Evolutionary conservation across 805 yeast species (phyloP).

Genomic region (Ogataea parapolymorpha): DNA sequence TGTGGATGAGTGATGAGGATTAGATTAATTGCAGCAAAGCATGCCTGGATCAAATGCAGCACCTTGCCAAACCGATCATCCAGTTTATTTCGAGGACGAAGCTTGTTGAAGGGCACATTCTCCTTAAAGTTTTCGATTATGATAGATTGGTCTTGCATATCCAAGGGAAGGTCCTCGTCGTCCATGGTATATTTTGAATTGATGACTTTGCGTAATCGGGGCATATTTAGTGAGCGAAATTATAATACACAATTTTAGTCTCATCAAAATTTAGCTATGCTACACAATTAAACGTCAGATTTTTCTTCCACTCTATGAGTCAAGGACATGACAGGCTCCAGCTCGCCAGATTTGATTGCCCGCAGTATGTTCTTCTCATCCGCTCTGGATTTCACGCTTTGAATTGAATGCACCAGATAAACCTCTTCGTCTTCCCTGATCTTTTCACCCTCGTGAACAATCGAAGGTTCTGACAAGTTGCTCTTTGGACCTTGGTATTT

Average conservation of each 20-base stretch:
- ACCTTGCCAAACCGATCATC: constrained; percentile 10
- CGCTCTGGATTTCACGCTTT: constrained; percentile 11
- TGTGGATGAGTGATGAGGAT: constrained; percentile 27
- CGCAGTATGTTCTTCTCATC: constrained; percentile 19
- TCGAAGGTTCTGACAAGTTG: constrained; percentile 26
- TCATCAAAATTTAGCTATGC: background rate
- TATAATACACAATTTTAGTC: background rate
- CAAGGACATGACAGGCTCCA: constrained; percentile 21
- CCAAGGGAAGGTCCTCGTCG: constrained; percentile 22
- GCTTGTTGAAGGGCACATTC: constrained; percentile 20
- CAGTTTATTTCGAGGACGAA: constrained; percentile 9
- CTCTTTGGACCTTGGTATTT: constrained; percentile 54
- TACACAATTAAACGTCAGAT: constrained; percentile 7
- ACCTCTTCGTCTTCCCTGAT: constrained; percentile 20
- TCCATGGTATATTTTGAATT: constrained; percentile 23
- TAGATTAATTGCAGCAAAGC: constrained; percentile 23
- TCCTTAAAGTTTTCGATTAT: constrained; percentile 17
- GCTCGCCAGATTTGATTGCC: constrained; percentile 19
- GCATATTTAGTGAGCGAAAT: constrained; percentile 20
- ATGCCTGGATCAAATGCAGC: constrained; percentile 16
- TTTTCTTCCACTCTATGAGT: constrained; percentile 11
- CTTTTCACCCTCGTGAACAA: constrained; percentile 22
- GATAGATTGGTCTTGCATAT: constrained; percentile 22
- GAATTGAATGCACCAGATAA: constrained; percentile 19
- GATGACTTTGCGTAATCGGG: constrained; percentile 28